A percentile compares a stretch with the other conserved stretches of the same genome.
Evolutionary conservation across 352 stramenopile species (phyloP).

Genomic region (Pythium dissotocum): DNA sequence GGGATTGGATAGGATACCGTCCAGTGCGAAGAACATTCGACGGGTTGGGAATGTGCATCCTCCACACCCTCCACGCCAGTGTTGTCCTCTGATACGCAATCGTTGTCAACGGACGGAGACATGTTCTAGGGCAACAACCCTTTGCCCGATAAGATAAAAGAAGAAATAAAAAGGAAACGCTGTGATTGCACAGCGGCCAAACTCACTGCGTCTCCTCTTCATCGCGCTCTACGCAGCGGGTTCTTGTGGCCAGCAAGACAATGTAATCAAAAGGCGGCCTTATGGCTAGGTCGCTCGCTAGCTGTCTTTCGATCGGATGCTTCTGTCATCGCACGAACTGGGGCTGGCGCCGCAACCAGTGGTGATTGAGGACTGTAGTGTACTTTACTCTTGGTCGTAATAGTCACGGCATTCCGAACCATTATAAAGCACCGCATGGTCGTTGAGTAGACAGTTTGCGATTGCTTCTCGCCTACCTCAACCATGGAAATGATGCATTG

Average conservation of each 20-base stretch:
- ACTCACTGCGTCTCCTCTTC: not conserved
- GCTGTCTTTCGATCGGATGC: not conserved
- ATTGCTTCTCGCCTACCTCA: not conserved
- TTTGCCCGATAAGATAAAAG: not conserved
- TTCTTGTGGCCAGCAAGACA: not conserved
- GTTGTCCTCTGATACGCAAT: not conserved
- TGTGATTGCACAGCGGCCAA: not conserved
- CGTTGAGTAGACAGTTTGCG: not conserved
- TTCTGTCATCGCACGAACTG: not conserved
- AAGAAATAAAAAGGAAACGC: not conserved
- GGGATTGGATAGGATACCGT: no score
- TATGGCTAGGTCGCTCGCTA: not conserved
- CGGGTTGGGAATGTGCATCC: not conserved
- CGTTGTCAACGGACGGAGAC: not conserved
- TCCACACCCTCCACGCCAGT: no score
- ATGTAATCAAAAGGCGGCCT: not conserved
- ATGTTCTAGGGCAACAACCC: not conserved
- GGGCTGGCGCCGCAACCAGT: not conserved
- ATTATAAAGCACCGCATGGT: not conserved
- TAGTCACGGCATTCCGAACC: no score
- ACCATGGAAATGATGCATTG: not conserved
- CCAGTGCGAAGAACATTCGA: not conserved
- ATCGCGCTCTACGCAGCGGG: not conserved
- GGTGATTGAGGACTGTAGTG: not conserved
- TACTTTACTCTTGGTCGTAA: no score